These are phyloP conservation scores for Boletus sp. DNA, from an alignment of 768 basidiomycete species.

Conservation along the genomic window DNA sequence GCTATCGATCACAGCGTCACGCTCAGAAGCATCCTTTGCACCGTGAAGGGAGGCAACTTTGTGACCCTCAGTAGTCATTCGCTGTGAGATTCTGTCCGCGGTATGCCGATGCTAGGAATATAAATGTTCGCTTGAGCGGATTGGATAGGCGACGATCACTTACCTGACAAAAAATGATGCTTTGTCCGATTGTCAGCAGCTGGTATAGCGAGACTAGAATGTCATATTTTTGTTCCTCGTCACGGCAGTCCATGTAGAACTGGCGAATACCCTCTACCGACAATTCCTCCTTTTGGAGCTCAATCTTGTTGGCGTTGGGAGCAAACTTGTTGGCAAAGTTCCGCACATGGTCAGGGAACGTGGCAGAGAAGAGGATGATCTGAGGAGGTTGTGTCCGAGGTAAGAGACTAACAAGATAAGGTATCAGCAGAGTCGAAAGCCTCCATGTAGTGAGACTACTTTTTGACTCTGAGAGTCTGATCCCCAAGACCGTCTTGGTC, in stretches of 20 bases:
- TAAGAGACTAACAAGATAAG: slow-evolving; percentile 45
- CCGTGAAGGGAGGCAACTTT: slow-evolving; percentile 96
- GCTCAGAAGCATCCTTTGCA: slow-evolving; percentile 84
- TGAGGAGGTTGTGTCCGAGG: slow-evolving; percentile 60
- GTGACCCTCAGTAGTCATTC: slow-evolving; percentile 93
- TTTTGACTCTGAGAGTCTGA: slow-evolving; percentile 90
- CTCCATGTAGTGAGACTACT: slow-evolving; percentile 48
- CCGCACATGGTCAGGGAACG: slow-evolving; percentile 93
- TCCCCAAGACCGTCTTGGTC: slow-evolving; percentile 93
- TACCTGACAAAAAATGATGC: slow-evolving; percentile 97
- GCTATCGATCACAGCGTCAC: slow-evolving; percentile 89
- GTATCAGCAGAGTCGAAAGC: slow-evolving; percentile 13
- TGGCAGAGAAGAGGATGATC: slow-evolving; percentile 96
- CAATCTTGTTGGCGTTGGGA: slow-evolving; percentile 93
- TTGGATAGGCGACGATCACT: slow-evolving; percentile 21
- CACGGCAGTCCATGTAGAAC: slow-evolving; percentile 95
- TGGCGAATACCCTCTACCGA: slow-evolving; percentile 93
- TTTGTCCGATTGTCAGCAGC: slow-evolving; percentile 92
- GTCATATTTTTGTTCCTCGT: slow-evolving; percentile 93
- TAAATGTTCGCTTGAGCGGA: neutral
- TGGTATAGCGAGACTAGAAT: slow-evolving; percentile 88
- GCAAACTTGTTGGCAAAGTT: slow-evolving; percentile 92
- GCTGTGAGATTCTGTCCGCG: slow-evolving; percentile 86
- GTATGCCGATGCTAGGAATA: slow-evolving; percentile 74
- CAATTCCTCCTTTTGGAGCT: slow-evolving; percentile 90